phyloP scores from a whole-genome alignment of 805 yeast genomes.

The Torulaspora microellipsoides region DNA sequence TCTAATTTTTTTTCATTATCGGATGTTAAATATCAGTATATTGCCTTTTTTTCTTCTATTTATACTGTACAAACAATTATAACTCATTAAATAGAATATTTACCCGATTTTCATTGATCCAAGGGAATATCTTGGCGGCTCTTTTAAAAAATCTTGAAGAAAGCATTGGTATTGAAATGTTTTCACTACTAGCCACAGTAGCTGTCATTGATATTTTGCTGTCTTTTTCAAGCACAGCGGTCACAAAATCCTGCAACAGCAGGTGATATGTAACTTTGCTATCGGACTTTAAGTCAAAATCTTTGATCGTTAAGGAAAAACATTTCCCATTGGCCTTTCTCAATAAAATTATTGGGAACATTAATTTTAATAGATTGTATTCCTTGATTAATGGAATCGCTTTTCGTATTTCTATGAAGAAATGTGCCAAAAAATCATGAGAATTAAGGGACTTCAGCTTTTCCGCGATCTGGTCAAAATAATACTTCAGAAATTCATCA shows the following conservation, averaged over 20 bases:
- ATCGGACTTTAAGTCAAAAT: conserved; percentile 15
- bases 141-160: conserved; percentile 11
- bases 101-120: conserved; percentile 16
- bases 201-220: conserved; percentile 6
- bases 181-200: conserved; percentile 7
- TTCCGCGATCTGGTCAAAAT: conserved; percentile 2
- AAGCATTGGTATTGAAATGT: conserved; percentile 4
- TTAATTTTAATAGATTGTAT: conserved; percentile 11
- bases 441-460: background rate
- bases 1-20: no score
- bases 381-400: conserved; percentile 11
- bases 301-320: conserved; percentile 11
- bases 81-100: conserved; percentile 2
- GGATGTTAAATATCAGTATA: no score
- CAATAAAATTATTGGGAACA: conserved; percentile 16
- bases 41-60: no score
- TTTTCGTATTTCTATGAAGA: conserved; percentile 6
- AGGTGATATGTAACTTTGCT: conserved; percentile 12
- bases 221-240: conserved; percentile 3
- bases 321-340: background rate
- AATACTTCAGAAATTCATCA: background rate
- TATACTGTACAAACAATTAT: background rate
- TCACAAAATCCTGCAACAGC: conserved; percentile 14
- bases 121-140: conserved; percentile 15
- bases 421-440: background rate